Evolutionary conservation across 2,329 filamentous ascomycete species (phyloP).

Genomic region (Phialocephala sp.): DNA sequence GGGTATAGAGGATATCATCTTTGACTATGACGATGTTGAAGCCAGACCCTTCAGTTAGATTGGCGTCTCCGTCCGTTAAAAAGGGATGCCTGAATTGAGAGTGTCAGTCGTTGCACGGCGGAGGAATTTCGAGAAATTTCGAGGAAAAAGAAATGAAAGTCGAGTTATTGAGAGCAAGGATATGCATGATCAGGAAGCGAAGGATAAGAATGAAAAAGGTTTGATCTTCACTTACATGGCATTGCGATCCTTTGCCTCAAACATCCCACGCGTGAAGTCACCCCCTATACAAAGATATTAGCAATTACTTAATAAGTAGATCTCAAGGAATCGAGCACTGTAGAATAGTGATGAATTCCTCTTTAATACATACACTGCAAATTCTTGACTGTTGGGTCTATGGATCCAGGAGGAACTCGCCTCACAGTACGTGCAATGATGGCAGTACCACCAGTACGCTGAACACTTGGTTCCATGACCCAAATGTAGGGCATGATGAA

Average conservation of each 20-base stretch:
- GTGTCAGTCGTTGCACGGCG: neutral
- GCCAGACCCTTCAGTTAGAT: conserved; percentile 56
- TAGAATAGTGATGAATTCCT: no score
- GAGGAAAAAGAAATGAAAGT: no score
- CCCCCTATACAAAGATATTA: conserved; percentile 40
- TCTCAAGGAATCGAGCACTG: no score
- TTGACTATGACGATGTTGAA: conserved; percentile 56
- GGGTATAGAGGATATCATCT: conserved; percentile 51
- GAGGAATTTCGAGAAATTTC: neutral
- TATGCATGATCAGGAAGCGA: no score
- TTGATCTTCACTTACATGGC: conserved; percentile 44
- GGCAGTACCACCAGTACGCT: conserved; percentile 48
- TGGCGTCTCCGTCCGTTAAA: conserved; percentile 42
- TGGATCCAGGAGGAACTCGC: conserved; percentile 50
- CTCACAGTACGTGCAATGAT: conserved; percentile 53
- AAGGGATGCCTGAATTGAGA: conserved; percentile 45
- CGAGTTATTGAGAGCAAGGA: no score
- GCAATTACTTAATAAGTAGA: neutral
- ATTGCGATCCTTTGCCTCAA: conserved; percentile 54
- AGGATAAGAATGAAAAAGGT: no score
- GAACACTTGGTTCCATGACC: conserved; percentile 54
- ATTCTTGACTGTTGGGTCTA: conserved; percentile 59
- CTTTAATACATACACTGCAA: conserved; percentile 47
- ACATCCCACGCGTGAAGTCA: conserved; percentile 51
- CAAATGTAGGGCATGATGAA: conserved; percentile 55